Conservation (phyloP, 1,139 yeast genomes). For the Meyerozyma sp. region DNA sequence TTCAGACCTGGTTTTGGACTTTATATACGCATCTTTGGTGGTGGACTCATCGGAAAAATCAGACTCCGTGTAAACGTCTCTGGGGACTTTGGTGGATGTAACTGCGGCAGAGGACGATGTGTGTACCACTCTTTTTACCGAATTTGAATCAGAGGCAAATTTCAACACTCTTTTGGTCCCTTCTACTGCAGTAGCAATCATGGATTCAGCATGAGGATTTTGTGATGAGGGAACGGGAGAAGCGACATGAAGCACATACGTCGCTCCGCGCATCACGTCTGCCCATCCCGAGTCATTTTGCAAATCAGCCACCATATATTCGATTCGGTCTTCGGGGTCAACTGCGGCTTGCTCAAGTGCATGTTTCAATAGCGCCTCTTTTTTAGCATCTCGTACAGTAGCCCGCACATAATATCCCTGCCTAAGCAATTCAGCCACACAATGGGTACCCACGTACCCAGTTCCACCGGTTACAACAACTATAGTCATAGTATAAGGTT, state of each 20-base stretch:
- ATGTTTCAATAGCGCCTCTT: neutral
- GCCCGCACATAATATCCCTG: neutral
- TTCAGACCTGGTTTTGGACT: conserved; percentile 12
- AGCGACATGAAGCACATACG: conserved; percentile 8
- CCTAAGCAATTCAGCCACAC: neutral
- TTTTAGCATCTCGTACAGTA: neutral
- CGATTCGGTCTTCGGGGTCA: neutral
- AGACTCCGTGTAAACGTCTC: conserved; percentile 9
- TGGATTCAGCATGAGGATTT: conserved; percentile 4
- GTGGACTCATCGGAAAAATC: conserved; percentile 8
- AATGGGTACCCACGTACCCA: neutral
- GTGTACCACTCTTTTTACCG: conserved; percentile 4
- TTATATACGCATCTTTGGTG: conserved; percentile 6
- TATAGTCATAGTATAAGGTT: neutral
- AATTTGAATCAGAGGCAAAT: conserved; percentile 1
- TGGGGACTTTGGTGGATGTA: conserved; percentile 13
- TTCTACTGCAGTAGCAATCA: conserved; percentile 4
- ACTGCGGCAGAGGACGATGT: conserved; percentile 7
- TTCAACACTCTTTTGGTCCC: conserved; percentile 2
- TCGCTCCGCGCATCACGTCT: neutral
- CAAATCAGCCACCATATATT: neutral
- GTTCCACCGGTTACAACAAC: conserved; percentile 1
- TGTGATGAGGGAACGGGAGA: conserved; percentile 10
- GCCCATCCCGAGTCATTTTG: neutral
- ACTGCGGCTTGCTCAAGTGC: neutral